Conservation (phyloP, 2,329 filamentous ascomycete species). For the Fusarium longipes region DNA sequence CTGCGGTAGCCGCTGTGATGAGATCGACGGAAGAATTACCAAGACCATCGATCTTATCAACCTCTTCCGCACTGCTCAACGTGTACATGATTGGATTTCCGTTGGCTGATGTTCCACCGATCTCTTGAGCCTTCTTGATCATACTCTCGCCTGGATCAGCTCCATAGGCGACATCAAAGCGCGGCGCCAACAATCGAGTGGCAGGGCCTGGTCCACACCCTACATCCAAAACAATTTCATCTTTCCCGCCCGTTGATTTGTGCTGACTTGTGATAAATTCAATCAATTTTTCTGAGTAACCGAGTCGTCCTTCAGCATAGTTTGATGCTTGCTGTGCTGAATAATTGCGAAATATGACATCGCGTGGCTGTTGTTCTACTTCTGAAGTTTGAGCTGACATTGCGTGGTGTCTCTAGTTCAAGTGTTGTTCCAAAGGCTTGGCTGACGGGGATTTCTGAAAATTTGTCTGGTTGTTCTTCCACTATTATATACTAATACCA, state of each 20-base stretch:
- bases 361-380: background rate
- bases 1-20: conserved; percentile 11
- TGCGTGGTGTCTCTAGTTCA: background rate
- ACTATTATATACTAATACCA: background rate
- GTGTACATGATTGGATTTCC: background rate
- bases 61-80: background rate
- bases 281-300: background rate
- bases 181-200: background rate
- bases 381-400: background rate
- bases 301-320: background rate
- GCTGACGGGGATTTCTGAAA: no score
- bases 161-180: conserved; percentile 6
- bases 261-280: background rate
- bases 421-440: no score
- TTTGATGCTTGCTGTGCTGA: conserved; percentile 3
- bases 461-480: no score
- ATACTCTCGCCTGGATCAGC: conserved; percentile 8
- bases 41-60: background rate
- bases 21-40: background rate
- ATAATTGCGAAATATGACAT: conserved; percentile 10
- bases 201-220: conserved; percentile 11
- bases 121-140: background rate
- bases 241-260: background rate
- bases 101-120: background rate
- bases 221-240: background rate